Conservation (phyloP, 73 alveolate genomes). For the Blepharisma stoltei region DNA sequence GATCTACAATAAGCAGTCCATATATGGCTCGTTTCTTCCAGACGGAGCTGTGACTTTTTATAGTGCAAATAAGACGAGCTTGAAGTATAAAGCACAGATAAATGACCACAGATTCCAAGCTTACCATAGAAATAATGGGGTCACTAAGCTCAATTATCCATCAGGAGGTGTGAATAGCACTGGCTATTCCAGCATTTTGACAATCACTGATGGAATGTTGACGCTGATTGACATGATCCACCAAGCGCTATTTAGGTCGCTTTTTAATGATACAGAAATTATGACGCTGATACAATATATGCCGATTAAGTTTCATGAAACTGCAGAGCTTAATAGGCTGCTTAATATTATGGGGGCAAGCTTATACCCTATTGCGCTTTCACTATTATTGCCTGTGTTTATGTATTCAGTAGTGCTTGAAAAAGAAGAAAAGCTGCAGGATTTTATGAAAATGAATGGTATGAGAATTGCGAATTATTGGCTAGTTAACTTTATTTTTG, state of each 20-base stretch:
- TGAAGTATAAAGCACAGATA: conserved; percentile 69
- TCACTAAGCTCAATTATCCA: conserved; percentile 59
- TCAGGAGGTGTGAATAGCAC: too few species aligned
- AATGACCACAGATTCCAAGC: conserved; percentile 82
- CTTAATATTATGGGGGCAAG: conserved; percentile 78
- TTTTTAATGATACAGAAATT: conserved; percentile 74
- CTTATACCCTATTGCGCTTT: conserved; percentile 81
- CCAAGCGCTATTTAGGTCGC: conserved; percentile 78
- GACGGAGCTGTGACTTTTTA: conserved; percentile 85
- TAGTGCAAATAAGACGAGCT: background rate
- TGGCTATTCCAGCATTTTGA: conserved; percentile 31
- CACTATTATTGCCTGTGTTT: conserved; percentile 91
- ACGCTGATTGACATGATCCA: conserved; percentile 69
- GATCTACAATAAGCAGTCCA: conserved; percentile 52
- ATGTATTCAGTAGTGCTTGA: conserved; percentile 91
- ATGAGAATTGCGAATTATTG: conserved; percentile 92
- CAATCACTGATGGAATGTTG: conserved; percentile 73
- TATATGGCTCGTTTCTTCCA: conserved; percentile 68
- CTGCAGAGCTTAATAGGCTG: conserved; percentile 72
- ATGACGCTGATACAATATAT: conserved; percentile 82
- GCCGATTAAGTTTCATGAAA: conserved; percentile 87
- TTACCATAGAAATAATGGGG: conserved; percentile 94
- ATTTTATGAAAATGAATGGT: conserved; percentile 97
- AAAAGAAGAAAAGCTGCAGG: conserved; percentile 91
- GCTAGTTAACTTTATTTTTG: conserved; percentile 73